Base-by-base conservation (phyloP, 768 basidiomycete species). In the Hypholoma fasciculare region DNA sequence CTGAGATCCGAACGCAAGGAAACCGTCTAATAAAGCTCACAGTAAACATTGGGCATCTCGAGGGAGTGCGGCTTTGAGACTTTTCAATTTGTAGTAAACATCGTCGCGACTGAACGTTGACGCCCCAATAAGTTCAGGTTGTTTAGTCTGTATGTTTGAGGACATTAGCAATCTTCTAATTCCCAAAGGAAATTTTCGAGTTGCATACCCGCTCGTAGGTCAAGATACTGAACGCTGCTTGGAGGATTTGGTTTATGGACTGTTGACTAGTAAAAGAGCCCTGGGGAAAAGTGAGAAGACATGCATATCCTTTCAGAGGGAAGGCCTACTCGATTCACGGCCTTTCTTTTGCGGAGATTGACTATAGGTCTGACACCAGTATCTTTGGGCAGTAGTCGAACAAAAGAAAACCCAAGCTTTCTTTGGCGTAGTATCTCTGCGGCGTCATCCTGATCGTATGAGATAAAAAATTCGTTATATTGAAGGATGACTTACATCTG, bases 291-390 rank as follows among this genome's bases (percentile, higher is more conserved):
- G 23, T 27, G 17, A 34, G 36, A 42, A 20, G 9, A 49, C 26
- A 12, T 17, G 17, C 37, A 27, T 30, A 27, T 9, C 7, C 34
- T 8, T 11, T 49, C 12, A 7, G 30, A 19, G 19, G 37, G 7
- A 7, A 42, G 26, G 42, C 64, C 19, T 58, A 70, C 72, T 14
- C 57, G 54, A 13, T 58, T 59, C 2, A 60, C 64, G 26, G 69
- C 67, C 55, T 71, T 74, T 65, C 76, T 79, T 52, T 86, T 80
- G 20, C 86, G 81, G 43, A 98, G 76, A 67, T 99, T 98, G 26
- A 97, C 91, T 59, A 98, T 96, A 0, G 96, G 96, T 30, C 97
- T 81, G 2, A 98, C 93, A 0, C 97, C 97, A 3, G 87, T 92
- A 57, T 96, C 96, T 71, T 98, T 99, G 0, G 97, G 97, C 17